Evolutionary conservation across 805 yeast genomes (phyloP).

Genomic region (Tetrapisispora arboricola): DNA sequence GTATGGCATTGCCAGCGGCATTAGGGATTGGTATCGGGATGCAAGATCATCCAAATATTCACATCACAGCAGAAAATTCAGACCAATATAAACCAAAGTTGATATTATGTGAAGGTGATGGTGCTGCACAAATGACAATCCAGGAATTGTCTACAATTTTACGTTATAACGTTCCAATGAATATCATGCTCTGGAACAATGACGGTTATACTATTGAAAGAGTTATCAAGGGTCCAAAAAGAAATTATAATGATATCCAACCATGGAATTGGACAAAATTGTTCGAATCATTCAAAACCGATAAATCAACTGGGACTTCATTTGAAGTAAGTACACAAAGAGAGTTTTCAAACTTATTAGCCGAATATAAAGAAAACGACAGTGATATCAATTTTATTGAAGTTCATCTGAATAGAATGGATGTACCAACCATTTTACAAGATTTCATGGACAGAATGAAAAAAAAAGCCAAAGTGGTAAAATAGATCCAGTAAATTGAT

Average conservation of each 20-base stretch:
- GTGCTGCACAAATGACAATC: conserved; percentile 88
- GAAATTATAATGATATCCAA: conserved; percentile 73
- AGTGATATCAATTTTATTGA: conserved; percentile 44
- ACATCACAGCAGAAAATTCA: conserved; percentile 16
- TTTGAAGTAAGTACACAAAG: conserved; percentile 30
- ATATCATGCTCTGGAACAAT: conserved; percentile 69
- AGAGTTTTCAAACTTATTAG: conserved; percentile 31
- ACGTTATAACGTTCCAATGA: conserved; percentile 52
- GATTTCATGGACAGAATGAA: conserved; percentile 28
- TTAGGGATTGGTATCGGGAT: conserved; percentile 73
- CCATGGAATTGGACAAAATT: conserved; percentile 73
- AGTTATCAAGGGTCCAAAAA: conserved; percentile 66
- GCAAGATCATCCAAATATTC: conserved; percentile 36
- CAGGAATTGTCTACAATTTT: conserved; percentile 69
- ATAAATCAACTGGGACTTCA: conserved; percentile 25
- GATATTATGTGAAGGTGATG: conserved; percentile 78
- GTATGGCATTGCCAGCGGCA: conserved; percentile 79
- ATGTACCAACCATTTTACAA: conserved; percentile 54
- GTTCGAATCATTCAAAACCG: conserved; percentile 54
- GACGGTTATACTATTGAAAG: conserved; percentile 88
- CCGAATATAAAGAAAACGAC: conserved; percentile 26
- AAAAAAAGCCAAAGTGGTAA: background rate
- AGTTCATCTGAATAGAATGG: conserved; percentile 46
- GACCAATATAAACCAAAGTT: conserved; percentile 38
- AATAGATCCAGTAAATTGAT: background rate